A percentile compares a stretch with the other conserved stretches of the same genome.
phyloP scores from a whole-genome alignment of 1,284 basidiomycete genomes.

The Ustilago tritici region DNA sequence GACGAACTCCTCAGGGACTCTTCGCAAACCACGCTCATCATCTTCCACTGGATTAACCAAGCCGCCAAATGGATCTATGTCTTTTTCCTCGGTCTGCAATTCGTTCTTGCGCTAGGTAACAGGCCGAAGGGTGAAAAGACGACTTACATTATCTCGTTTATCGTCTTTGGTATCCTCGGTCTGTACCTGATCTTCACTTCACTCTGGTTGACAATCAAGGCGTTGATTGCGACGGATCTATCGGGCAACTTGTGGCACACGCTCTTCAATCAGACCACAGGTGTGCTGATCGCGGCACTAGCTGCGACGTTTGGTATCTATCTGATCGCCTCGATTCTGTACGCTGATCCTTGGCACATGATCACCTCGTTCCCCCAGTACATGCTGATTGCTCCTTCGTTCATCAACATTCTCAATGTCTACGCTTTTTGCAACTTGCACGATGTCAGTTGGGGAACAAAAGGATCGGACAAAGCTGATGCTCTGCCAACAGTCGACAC shows the following conservation, averaged over 20 bases:
- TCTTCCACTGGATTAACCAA: conserved; percentile 80
- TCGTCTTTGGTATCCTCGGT: conserved; percentile 72
- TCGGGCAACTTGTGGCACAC: conserved; percentile 32
- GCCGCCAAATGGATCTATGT: conserved; percentile 88
- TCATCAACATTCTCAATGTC: conserved; percentile 93
- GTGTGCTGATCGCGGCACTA: conserved; percentile 65
- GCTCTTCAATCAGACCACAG: conserved; percentile 60
- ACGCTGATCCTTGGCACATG: conserved; percentile 98
- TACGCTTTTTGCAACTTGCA: conserved; percentile 84
- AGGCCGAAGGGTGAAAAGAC: conserved; percentile 89
- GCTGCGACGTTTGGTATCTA: conserved; percentile 69
- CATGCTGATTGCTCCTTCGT: conserved; percentile 83
- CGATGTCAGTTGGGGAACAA: conserved; percentile 86
- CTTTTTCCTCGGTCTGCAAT: conserved; percentile 87
- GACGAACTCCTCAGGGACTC: conserved; percentile 77
- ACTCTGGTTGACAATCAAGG: conserved; percentile 65
- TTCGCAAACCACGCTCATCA: conserved; percentile 77
- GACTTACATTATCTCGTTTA: conserved; percentile 84
- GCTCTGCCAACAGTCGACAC: conserved; percentile 88
- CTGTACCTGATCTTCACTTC: conserved; percentile 65
- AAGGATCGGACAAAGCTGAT: conserved; percentile 94
- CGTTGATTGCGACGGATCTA: conserved; percentile 37
- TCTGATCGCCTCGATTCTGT: conserved; percentile 86
- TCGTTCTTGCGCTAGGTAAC: conserved; percentile 90
- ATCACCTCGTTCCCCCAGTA: conserved; percentile 96